phyloP scores from a whole-genome alignment of 495 filamentous ascomycete genomes.

The Lepraria neglecta region DNA sequence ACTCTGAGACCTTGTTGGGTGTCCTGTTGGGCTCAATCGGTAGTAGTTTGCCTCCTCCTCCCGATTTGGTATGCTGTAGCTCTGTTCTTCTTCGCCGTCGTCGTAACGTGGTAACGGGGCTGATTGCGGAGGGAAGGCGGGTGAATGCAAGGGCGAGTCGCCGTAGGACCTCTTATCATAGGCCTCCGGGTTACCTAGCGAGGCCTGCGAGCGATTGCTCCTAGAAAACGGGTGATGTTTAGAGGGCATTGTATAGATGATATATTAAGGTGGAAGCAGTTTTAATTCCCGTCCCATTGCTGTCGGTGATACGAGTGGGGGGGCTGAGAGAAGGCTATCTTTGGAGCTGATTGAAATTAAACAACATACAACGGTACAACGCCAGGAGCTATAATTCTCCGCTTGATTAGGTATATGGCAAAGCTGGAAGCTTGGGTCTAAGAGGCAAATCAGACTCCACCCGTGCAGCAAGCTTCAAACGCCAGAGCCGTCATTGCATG shows the following conservation, averaged over 20 bases:
- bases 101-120: conserved; percentile 11
- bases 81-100: conserved; percentile 20
- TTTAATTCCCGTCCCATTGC: background rate
- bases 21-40: conserved; percentile 9
- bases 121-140: conserved; percentile 23
- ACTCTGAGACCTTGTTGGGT: conserved; percentile 26
- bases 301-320: conserved; percentile 5
- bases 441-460: conserved; percentile 6
- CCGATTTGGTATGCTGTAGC: conserved; percentile 17
- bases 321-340: conserved; percentile 10
- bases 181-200: conserved; percentile 7
- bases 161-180: conserved; percentile 10
- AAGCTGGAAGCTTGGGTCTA: conserved; percentile 6
- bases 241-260: conserved; percentile 11
- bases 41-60: conserved; percentile 22
- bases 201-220: conserved; percentile 12
- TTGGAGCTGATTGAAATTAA: conserved; percentile 12
- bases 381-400: conserved; percentile 5
- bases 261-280: background rate
- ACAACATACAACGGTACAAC: conserved; percentile 7
- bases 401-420: conserved; percentile 13
- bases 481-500: background rate
- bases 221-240: conserved; percentile 7
- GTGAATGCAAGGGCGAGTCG: conserved; percentile 26
- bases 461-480: conserved; percentile 11